A percentile compares a stretch with the other conserved stretches of the same genome.
Conservation (phyloP, 352 stramenopile genomes). For the Phytophthora sojae region DNA sequence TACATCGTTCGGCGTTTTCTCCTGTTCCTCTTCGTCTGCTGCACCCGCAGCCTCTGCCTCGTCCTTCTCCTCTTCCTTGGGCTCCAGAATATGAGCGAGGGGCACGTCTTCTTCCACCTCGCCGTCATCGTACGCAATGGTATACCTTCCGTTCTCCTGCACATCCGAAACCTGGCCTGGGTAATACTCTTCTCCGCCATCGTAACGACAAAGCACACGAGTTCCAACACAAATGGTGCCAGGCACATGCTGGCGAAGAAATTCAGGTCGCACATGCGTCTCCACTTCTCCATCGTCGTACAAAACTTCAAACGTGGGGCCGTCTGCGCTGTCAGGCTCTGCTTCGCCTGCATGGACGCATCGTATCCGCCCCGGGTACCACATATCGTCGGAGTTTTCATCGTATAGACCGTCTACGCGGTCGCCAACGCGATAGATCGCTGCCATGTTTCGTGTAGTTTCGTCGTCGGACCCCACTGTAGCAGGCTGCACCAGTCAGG, state of each 20-base stretch:
- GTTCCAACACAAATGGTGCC: constrained; percentile 84
- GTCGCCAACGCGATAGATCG: constrained; percentile 49
- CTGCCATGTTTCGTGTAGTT: constrained; percentile 18
- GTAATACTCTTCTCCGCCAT: constrained; percentile 76
- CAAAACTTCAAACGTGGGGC: constrained; percentile 55
- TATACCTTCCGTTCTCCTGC: constrained; percentile 70
- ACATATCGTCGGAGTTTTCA: constrained; percentile 80
- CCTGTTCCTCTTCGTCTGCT: constrained; percentile 23
- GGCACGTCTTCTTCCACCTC: constrained; percentile 70
- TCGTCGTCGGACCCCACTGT: background rate
- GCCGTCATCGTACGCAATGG: constrained; percentile 84
- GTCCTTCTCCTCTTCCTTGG: constrained; percentile 6
- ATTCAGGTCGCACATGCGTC: constrained; percentile 44
- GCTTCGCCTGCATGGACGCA: constrained; percentile 35
- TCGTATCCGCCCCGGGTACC: constrained; percentile 71
- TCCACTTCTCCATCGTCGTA: constrained; percentile 86
- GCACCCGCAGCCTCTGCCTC: background rate
- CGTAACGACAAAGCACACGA: constrained; percentile 72
- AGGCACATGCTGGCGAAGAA: constrained; percentile 54
- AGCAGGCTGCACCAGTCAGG: constrained; percentile 4
- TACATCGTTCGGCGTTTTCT: constrained; percentile 4
- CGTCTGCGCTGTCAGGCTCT: constrained; percentile 6
- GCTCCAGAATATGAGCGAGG: constrained; percentile 62
- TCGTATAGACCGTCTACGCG: constrained; percentile 87
- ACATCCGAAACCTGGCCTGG: constrained; percentile 68